phyloP scores from a whole-genome alignment of 2,329 filamentous ascomycete genomes.

The Shiraia bambusicola region DNA sequence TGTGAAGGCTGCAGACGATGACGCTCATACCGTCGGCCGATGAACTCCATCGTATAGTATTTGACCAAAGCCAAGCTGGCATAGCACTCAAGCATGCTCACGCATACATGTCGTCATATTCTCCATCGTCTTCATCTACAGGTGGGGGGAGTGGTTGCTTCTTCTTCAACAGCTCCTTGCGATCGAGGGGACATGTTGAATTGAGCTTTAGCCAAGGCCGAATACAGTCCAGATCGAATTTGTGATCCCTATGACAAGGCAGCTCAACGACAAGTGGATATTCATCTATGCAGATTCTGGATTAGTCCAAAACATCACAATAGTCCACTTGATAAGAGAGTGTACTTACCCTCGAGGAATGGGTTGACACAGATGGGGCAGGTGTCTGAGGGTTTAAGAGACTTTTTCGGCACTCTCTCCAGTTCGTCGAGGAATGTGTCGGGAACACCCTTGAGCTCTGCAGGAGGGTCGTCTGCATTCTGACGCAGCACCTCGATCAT shows the following conservation, averaged over 20 bases:
- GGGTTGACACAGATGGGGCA: conserved; percentile 64
- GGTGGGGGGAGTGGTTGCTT: conserved; percentile 48
- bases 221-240: conserved; percentile 67
- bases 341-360: conserved; percentile 57
- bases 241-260: conserved; percentile 62
- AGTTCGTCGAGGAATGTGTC: conserved; percentile 63
- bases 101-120: conserved; percentile 55
- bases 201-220: conserved; percentile 65
- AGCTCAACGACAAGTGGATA: conserved; percentile 65
- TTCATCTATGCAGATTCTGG: conserved; percentile 43
- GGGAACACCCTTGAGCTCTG: conserved; percentile 61
- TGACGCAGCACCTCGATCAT: conserved; percentile 59
- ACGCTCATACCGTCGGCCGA: too few species aligned
- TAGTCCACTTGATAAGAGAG: background rate
- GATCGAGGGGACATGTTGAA: conserved; percentile 64
- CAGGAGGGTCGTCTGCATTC: conserved; percentile 60
- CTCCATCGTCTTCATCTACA: conserved; percentile 54
- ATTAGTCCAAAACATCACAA: conserved; percentile 18
- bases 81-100: conserved; percentile 20
- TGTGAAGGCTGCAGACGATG: too few species aligned
- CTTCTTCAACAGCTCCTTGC: conserved; percentile 59
- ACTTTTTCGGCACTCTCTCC: conserved; percentile 59
- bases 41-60: too few species aligned
- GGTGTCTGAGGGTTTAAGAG: conserved; percentile 54
- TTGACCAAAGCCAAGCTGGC: too few species aligned